A percentile compares a stretch with the other conserved stretches of the same genome.
Evolutionary conservation across 768 basidiomycete species (phyloP).

Genomic region (Rossbeevera mucosa): DNA sequence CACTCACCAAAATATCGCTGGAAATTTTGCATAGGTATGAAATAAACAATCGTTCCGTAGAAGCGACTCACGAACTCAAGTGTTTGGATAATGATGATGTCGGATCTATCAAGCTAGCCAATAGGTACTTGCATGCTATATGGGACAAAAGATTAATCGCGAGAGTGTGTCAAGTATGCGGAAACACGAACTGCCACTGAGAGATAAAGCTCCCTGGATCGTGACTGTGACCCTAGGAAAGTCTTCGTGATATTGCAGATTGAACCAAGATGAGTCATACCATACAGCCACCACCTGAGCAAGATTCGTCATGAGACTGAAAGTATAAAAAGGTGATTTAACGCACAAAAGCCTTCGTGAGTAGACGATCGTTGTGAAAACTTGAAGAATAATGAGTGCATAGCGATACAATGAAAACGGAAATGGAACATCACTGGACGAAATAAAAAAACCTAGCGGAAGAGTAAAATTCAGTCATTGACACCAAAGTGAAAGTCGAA

Average conservation of each 20-base stretch:
- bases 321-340: neutral
- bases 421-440: neutral
- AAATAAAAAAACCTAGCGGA: neutral
- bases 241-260: neutral
- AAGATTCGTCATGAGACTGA: no score
- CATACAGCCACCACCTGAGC: neutral
- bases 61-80: neutral
- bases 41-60: neutral
- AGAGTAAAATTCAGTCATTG: neutral
- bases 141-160: no score
- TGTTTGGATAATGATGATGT: neutral
- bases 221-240: neutral
- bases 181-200: neutral
- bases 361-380: neutral
- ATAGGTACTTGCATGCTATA: neutral
- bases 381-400: neutral
- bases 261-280: neutral
- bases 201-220: neutral
- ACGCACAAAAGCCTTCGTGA: neutral
- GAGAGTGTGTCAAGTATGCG: neutral
- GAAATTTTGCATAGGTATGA: neutral
- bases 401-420: neutral
- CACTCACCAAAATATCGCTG: constrained; percentile 1
- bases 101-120: neutral
- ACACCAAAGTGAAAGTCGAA: neutral